phyloP scores from a whole-genome alignment of 768 basidiomycete genomes.

The Lentinula boryana region DNA sequence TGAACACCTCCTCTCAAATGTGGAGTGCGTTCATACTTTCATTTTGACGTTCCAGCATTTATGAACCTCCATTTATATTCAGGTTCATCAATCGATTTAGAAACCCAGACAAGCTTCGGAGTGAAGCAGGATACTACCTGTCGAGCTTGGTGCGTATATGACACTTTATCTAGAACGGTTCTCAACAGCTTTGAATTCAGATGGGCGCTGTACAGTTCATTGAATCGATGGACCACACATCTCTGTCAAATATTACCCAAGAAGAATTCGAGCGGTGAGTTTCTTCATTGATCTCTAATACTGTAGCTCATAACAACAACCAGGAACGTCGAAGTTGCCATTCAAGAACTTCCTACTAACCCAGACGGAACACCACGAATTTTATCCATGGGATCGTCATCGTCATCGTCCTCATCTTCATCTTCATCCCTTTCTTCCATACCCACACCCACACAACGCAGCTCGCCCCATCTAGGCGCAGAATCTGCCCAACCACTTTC shows the following conservation, averaged over 20 bases:
- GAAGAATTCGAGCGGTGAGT: slow-evolving; percentile 83
- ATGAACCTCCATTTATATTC: background rate
- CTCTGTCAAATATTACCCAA: slow-evolving; percentile 88
- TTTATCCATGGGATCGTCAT: slow-evolving; percentile 16
- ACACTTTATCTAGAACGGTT: background rate
- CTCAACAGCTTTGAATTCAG: slow-evolving; percentile 29
- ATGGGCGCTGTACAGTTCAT: slow-evolving; percentile 97
- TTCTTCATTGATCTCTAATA: background rate
- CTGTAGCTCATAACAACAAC: background rate
- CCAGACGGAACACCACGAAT: slow-evolving; percentile 15
- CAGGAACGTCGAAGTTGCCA: slow-evolving; percentile 50
- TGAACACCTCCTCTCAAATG: slow-evolving; percentile 86
- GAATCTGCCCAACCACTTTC: slow-evolving; percentile 82
- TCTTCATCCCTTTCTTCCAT: slow-evolving; percentile 4
- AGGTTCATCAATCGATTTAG: slow-evolving; percentile 97
- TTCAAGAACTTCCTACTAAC: slow-evolving; percentile 36
- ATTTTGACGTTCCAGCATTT: background rate
- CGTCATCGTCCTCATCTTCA: slow-evolving; percentile 22
- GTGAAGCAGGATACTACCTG: slow-evolving; percentile 95
- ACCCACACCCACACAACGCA: background rate
- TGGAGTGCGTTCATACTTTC: slow-evolving; percentile 58
- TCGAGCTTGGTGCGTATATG: slow-evolving; percentile 73
- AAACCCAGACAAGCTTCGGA: slow-evolving; percentile 82
- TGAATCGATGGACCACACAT: slow-evolving; percentile 96
- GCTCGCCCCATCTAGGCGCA: slow-evolving; percentile 67